These are phyloP conservation scores for Cladosporium sp. DNA, from an alignment of 2,329 filamentous ascomycete genomes.

Conservation along the genomic window DNA sequence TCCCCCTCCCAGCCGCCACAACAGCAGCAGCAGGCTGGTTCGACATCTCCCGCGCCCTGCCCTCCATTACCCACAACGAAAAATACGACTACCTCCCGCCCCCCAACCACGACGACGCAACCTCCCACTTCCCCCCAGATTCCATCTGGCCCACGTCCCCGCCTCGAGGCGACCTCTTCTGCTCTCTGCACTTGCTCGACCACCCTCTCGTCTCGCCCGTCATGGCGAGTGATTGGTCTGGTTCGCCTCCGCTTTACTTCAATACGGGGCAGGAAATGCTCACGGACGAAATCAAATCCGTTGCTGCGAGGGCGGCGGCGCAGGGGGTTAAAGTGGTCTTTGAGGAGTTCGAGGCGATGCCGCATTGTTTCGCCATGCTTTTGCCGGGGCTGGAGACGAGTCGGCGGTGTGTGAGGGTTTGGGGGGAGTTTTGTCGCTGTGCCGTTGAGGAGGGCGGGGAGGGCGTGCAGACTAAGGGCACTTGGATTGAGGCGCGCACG, in stretches of 20 bases:
- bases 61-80: constrained; percentile 48
- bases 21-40: constrained; percentile 64
- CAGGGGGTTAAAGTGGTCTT: constrained; percentile 60
- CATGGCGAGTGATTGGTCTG: constrained; percentile 54
- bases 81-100: constrained; percentile 61
- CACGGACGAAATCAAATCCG: constrained; percentile 59
- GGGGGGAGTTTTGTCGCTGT: constrained; percentile 27
- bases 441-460: constrained; percentile 26
- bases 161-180: constrained; percentile 45
- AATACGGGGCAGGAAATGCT: constrained; percentile 68
- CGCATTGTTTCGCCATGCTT: constrained; percentile 59
- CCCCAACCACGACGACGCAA: constrained; percentile 30
- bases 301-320: constrained; percentile 52
- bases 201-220: constrained; percentile 68
- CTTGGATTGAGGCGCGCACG: constrained; percentile 26
- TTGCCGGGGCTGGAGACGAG: constrained; percentile 32
- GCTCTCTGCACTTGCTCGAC: constrained; percentile 37
- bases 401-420: constrained; percentile 34
- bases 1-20: constrained; percentile 64
- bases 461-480: constrained; percentile 28
- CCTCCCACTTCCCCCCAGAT: constrained; percentile 44
- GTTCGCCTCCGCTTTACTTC: constrained; percentile 62
- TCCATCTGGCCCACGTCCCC: constrained; percentile 42
- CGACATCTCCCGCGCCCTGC: constrained; percentile 62
- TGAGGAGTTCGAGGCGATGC: constrained; percentile 75